These are phyloP conservation scores for Colletotrichum truncatum DNA, from an alignment of 2,329 filamentous ascomycete genomes.

Conservation along the genomic window DNA sequence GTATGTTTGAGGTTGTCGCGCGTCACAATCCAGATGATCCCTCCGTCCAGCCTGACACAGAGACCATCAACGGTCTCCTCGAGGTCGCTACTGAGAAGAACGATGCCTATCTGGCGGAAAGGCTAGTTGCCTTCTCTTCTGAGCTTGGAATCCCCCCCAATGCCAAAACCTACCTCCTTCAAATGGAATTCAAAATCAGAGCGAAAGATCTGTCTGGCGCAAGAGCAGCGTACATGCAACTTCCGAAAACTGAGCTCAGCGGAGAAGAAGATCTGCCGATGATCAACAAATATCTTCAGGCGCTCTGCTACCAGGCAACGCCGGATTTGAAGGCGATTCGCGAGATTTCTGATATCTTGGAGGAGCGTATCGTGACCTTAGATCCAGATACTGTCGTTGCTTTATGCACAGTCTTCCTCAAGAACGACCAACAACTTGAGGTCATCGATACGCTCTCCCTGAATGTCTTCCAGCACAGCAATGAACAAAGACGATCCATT, in stretches of 20 bases:
- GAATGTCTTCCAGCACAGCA: slow-evolving; percentile 75
- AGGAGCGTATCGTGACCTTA: slow-evolving; percentile 74
- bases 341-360: slow-evolving; percentile 76
- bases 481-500: slow-evolving; percentile 73
- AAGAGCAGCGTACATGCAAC: slow-evolving; percentile 68
- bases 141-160: slow-evolving; percentile 74
- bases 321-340: slow-evolving; percentile 77
- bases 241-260: slow-evolving; percentile 60
- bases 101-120: slow-evolving; percentile 77
- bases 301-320: slow-evolving; percentile 68
- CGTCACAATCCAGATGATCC: slow-evolving; percentile 55
- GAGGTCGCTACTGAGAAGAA: slow-evolving; percentile 75
- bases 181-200: slow-evolving; percentile 80
- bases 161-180: slow-evolving; percentile 75
- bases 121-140: slow-evolving; percentile 73
- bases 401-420: slow-evolving; percentile 78
- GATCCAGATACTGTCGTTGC: slow-evolving; percentile 79
- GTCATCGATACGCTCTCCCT: slow-evolving; percentile 84
- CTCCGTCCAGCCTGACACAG: slow-evolving; percentile 66
- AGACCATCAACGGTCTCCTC: slow-evolving; percentile 81
- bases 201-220: slow-evolving; percentile 78
- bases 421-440: slow-evolving; percentile 79
- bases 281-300: slow-evolving; percentile 77
- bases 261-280: slow-evolving; percentile 68
- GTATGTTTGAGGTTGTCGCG: slow-evolving; percentile 77